Evolutionary conservation across 345 rosid genomes (phyloP).

Genomic region (Chamaenerion angustifolium): DNA sequence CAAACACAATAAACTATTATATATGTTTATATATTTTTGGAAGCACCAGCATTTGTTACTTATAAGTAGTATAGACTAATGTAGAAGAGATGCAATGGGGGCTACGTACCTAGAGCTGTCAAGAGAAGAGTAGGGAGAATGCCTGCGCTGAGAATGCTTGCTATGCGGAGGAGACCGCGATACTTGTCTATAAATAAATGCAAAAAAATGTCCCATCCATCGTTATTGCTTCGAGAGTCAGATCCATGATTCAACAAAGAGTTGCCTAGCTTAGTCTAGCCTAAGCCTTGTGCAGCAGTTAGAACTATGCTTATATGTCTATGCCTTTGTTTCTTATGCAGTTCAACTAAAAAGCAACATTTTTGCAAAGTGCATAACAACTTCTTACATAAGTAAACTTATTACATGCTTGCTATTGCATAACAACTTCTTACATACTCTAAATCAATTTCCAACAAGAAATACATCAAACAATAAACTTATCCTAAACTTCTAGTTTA

Average conservation of each 20-base stretch:
- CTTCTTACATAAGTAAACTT: no score
- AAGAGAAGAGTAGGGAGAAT: constrained; percentile 92
- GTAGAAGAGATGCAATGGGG: constrained; percentile 15
- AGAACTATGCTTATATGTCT: no score
- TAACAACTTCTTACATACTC: no score
- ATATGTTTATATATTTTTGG: no score
- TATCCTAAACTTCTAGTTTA: no score
- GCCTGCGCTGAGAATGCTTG: constrained; percentile 98
- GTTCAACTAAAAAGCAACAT: no score
- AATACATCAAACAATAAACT: no score
- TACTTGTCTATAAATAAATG: constrained; percentile 94
- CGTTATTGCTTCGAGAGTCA: constrained; percentile 53
- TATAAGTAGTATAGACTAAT: constrained; percentile 29
- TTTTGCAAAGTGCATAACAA: no score
- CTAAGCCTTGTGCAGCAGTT: neutral
- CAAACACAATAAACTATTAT: no score
- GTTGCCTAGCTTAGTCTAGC: constrained; percentile 21
- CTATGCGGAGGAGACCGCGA: constrained; percentile 99
- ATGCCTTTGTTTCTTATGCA: no score
- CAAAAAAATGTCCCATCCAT: constrained; percentile 30
- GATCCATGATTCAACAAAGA: constrained; percentile 19
- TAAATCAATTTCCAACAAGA: no score
- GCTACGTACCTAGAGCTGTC: constrained; percentile 61
- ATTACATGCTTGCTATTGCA: no score
- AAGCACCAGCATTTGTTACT: constrained; percentile 7